Evolutionary conservation across 2,329 filamentous ascomycete genomes (phyloP), one percentile per base, ranked within the genome.

Genomic region (Venturia effusa): DNA sequence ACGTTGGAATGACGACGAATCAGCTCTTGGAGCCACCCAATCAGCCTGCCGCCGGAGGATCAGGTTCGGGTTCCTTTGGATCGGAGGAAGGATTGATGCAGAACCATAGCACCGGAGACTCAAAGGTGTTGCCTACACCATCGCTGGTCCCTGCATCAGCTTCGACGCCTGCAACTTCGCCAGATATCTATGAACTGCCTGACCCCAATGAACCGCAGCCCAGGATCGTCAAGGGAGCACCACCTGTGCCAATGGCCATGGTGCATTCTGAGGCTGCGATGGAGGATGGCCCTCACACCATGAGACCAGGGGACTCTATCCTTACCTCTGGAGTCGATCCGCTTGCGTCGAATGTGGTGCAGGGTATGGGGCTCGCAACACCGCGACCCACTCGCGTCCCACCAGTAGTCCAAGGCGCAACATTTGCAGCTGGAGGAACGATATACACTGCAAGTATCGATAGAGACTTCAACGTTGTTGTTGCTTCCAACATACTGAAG

Each of bases 201-300:
- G 51, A n/a, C 27, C 30, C 13, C 27, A 34, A 34, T 57, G 51
- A 57, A n/a, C 27, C 27, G 19, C 51, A 57, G n/a, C 51, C 51
- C 6, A 57, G 34, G 19, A 32, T 57, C 15, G 30, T 3, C 27
- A 57, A 57, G 15, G 27, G 27, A 34, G 51, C 27, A 22, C 51
- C 59, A 32, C 27, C 59, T 4, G 1, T 62, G 32, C 61, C 61
- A 19, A 62, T 62, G 61, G 61, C 61, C 15, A 62, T 62, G 61
- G 61, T 62, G 17, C 61, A 62, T n/a, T 48, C 41, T 39, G 61
- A 62, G 32, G 37, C 40, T 34, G 37, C 59, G n/a, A 7, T 60
- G 59, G 59, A 60, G n/a, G 43, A n/a, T n/a, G n/a, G 61, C 41
- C 32, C 61, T 62, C 61, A 62, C 17, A 62, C 61, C 22, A 54